Evolutionary conservation across 768 basidiomycete species (phyloP).

Genomic region (Suillus discolor): DNA sequence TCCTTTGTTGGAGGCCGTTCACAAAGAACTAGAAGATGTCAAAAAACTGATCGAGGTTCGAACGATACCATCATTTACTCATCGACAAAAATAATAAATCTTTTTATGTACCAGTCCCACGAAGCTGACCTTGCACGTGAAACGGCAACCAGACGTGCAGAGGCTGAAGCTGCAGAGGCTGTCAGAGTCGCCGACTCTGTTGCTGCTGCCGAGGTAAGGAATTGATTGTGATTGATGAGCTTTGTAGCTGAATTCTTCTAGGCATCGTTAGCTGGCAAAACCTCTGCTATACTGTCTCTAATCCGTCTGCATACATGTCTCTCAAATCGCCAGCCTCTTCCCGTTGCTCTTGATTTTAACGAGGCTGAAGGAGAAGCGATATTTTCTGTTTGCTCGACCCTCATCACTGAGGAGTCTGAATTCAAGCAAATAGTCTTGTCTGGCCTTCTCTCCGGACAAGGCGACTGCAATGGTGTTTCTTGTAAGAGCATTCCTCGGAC

Average conservation of each 20-base stretch:
- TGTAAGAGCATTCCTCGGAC: conserved; percentile 48
- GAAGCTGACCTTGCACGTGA: conserved; percentile 67
- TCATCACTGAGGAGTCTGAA: conserved; percentile 58
- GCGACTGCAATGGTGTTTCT: conserved; percentile 61
- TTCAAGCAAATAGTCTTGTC: conserved; percentile 52
- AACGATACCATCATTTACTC: conserved; percentile 1
- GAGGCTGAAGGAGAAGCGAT: conserved; percentile 58
- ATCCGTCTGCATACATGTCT: conserved; percentile 59
- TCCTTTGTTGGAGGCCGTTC: conserved; percentile 72
- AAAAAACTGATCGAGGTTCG: conserved; percentile 83
- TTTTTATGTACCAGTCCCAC: conserved; percentile 44
- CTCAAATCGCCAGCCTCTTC: conserved; percentile 44
- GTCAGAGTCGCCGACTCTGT: conserved; percentile 58
- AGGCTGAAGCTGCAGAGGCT: conserved; percentile 58
- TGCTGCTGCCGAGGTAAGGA: conserved; percentile 57
- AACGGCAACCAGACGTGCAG: conserved; percentile 52
- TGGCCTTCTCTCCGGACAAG: conserved; percentile 58
- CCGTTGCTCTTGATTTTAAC: conserved; percentile 44
- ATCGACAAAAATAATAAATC: conserved; percentile 8
- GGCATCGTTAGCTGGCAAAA: conserved; percentile 45
- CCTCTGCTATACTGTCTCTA: conserved; percentile 56
- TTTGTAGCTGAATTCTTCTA: conserved; percentile 26
- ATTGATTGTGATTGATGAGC: not conserved
- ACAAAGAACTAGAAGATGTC: conserved; percentile 83
- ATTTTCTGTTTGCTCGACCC: conserved; percentile 50